Percentiles rank a stretch among this genome's conserved stretches.
Evolutionary conservation across 352 stramenopile genomes (phyloP).

Genomic region (Pythium pectinolyticum): DNA sequence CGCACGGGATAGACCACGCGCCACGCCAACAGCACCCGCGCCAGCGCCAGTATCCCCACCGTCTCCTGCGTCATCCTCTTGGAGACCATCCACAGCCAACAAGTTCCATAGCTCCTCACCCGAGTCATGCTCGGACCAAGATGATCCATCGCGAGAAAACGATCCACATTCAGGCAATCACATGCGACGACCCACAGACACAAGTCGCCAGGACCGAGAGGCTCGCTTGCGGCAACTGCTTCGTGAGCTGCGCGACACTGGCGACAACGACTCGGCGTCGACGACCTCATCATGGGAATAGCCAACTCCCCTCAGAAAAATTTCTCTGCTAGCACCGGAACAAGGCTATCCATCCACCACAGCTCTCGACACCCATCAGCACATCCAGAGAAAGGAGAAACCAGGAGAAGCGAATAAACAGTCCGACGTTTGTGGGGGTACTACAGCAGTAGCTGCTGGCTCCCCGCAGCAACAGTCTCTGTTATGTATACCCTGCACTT

Average conservation of each 20-base stretch:
- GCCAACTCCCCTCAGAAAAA: too few species aligned
- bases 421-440: too few species aligned
- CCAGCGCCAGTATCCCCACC: background rate
- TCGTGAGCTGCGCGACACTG: conserved; percentile 33
- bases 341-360: too few species aligned
- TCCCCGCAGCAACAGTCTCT: too few species aligned
- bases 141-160: conserved; percentile 17
- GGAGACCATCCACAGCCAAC: background rate
- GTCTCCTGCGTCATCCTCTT: background rate
- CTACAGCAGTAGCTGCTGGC: too few species aligned
- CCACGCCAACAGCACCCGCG: background rate
- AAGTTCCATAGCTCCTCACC: background rate
- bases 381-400: too few species aligned
- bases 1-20: conserved; percentile 29
- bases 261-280: background rate
- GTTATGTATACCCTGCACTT: too few species aligned
- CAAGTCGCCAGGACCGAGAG: conserved; percentile 27
- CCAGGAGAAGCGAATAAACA: too few species aligned
- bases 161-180: conserved; percentile 9
- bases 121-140: conserved; percentile 1
- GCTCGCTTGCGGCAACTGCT: conserved; percentile 40
- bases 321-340: too few species aligned
- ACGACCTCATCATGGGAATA: background rate
- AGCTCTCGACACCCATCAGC: too few species aligned
- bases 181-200: background rate